These are phyloP conservation scores for Aspergillus versicolor DNA, from an alignment of 2,329 filamentous ascomycete genomes.

Conservation along the genomic window DNA sequence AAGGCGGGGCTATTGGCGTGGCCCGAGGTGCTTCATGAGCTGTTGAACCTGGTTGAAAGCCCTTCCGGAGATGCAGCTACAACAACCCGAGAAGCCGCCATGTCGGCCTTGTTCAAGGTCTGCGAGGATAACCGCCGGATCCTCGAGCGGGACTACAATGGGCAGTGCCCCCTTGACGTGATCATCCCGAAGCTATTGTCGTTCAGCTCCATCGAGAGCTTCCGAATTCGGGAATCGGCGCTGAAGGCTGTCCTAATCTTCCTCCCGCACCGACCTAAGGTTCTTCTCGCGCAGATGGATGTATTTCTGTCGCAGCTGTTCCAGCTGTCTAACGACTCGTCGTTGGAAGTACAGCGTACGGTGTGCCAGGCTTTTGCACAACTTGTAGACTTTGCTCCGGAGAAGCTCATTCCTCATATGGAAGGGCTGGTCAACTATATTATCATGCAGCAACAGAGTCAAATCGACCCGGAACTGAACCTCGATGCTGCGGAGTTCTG, in stretches of 20 bases:
- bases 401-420: constrained; percentile 88
- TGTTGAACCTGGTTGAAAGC: constrained; percentile 77
- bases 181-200: constrained; percentile 88
- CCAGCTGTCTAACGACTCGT: constrained; percentile 71
- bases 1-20: constrained; percentile 83
- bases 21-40: constrained; percentile 84
- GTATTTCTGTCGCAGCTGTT: constrained; percentile 80
- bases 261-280: constrained; percentile 78
- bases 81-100: constrained; percentile 85
- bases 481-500: constrained; percentile 97
- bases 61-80: constrained; percentile 64
- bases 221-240: constrained; percentile 77
- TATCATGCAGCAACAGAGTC: constrained; percentile 78
- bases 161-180: constrained; percentile 81
- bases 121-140: constrained; percentile 93
- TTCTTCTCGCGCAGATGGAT: constrained; percentile 78
- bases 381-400: constrained; percentile 83
- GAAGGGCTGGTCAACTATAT: constrained; percentile 89
- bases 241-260: constrained; percentile 89
- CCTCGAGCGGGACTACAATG: constrained; percentile 82
- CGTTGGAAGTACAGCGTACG: constrained; percentile 80
- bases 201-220: constrained; percentile 72
- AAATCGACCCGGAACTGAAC: constrained; percentile 81
- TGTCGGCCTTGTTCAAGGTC: constrained; percentile 89
- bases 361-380: constrained; percentile 93